Evolutionary conservation across 768 basidiomycete genomes (phyloP).

Genomic region (Rhizopogon vinicolor): DNA sequence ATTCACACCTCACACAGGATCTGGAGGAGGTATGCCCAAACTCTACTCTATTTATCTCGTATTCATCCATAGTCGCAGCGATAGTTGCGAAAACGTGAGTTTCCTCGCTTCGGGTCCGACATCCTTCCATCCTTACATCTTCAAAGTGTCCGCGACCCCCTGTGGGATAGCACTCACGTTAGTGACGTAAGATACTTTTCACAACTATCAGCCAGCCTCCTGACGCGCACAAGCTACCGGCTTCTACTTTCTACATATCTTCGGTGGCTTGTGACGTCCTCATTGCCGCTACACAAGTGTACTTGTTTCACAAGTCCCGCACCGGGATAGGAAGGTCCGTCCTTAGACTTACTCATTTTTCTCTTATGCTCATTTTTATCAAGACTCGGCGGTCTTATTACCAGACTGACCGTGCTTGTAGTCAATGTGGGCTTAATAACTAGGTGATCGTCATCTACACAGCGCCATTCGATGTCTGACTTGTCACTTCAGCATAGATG

Average conservation of each 20-base stretch:
- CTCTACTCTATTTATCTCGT: neutral
- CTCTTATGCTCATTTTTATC: neutral
- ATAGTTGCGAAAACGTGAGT: slow-evolving; percentile 29
- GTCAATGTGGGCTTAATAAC: slow-evolving; percentile 32
- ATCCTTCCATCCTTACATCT: neutral
- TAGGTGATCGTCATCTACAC: slow-evolving; percentile 16
- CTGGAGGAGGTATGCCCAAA: slow-evolving; percentile 20
- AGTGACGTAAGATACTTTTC: slow-evolving; percentile 23
- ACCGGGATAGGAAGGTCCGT: slow-evolving; percentile 24
- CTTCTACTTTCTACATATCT: slow-evolving; percentile 27
- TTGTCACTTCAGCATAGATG: slow-evolving; percentile 20
- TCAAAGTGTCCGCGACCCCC: slow-evolving; percentile 22
- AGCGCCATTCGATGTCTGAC: neutral
- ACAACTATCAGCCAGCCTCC: neutral
- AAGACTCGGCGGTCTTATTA: slow-evolving; percentile 28
- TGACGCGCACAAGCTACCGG: slow-evolving; percentile 18
- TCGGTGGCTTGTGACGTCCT: slow-evolving; percentile 29
- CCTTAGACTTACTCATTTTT: neutral
- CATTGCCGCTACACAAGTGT: slow-evolving; percentile 29
- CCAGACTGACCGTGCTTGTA: slow-evolving; percentile 27
- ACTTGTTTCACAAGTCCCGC: slow-evolving; percentile 27
- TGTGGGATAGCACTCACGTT: slow-evolving; percentile 27
- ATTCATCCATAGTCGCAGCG: slow-evolving; percentile 13
- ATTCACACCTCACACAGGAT: slow-evolving; percentile 13
- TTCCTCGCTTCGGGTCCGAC: neutral